Evolutionary conservation across 2,329 filamentous ascomycete genomes (phyloP), one percentile per base, ranked within the genome.

Genomic region (Alternaria metachromatica): DNA sequence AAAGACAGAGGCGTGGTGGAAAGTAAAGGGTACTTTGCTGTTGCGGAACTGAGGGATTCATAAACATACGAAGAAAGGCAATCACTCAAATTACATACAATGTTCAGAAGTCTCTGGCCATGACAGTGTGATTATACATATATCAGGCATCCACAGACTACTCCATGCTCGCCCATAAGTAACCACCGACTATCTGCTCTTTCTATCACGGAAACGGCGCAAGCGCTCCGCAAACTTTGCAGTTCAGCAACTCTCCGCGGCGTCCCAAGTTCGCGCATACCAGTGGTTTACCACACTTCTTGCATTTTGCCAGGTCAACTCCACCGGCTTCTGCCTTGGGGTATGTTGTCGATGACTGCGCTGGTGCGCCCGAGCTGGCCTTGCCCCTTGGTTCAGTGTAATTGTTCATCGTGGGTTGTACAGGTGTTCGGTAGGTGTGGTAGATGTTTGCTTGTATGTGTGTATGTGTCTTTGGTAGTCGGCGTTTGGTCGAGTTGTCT

Each of bases 11-110:
- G 96, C 13, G 96, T 99, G 9, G 95, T 99, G 69, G 96, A 99
- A 84, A 97, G 96, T 78, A 99, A 98, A 84, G 96, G 96, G 8
- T 98, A 97, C 81, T 97, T 97, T 84, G 95, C 95, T 2, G 89
- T 90, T 20, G 95, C 94, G 4, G 90, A 93, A 76, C 80, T 96
- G 68, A 70, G 67, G 21, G 68, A 72, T 12, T 65, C 58, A 30
- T 65, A 15, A 61, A n/a, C 8, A 13, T 20, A 55, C n/a, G 28
- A 43, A 21, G 18, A 49, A 13, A 30, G 4, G 4, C 11, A 13
- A 41, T 49, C 18, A 21, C 18, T 41, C 20, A 43, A 48, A 56
- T 30, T 10, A 9, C 45, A 30, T 15, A 37, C 30, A 25, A 23
- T 10, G n/a, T 21, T 18, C 23, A 15, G 20, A 41, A 18, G 13